Evolutionary conservation across 495 filamentous ascomycete genomes (phyloP), one percentile per base, ranked within the genome.

Genomic region (Xylaria nigripes): DNA sequence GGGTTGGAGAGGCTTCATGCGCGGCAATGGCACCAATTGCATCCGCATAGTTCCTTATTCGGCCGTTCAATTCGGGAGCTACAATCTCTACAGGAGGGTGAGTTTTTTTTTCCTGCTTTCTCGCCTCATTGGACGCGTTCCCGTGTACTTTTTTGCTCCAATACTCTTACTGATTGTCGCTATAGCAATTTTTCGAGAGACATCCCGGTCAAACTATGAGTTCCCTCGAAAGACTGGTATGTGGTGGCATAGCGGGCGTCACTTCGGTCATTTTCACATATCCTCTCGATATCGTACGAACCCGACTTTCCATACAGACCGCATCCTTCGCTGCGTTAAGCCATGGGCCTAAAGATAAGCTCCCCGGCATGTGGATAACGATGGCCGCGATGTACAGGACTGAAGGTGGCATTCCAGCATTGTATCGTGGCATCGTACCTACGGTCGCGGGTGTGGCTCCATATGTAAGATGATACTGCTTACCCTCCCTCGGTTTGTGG

Each of bases 41-140:
- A 90, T 97, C 62, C 87, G 93, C 46, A 98, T 98, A 50, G 88
- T 98, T 38, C 93, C 93, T 12, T 98, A 98, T 69, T 96, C 90
- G 38, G 93, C 93, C 1, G 93, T 98, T 21, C 93, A 98, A 68
- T 98, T 98, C 72, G 89, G 91, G 38, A 92, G 89, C 64, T 98
- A 97, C 69, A 96, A 92, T 65, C 85, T 97, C 58, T 98, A 97
- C 70, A 96, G 95, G 73, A 81, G 83, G 75, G 92, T 95, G 72
- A 67, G 83, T 47, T 25, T 1, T 19, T 24, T 42, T 0, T 19
- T 24, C 41, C 34, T 2, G 15, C 32, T 45, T 16, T 13, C 24
- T 18, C 16, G 18, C 27, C 8, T 23, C 23, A 16, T 49, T 8
- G 1, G n/a, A n/a, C n/a, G 7, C 40, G 24, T 12, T 8, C 24